Evolutionary conservation across 345 rosid genomes (phyloP).

Genomic region (Barbarea vulgaris): DNA sequence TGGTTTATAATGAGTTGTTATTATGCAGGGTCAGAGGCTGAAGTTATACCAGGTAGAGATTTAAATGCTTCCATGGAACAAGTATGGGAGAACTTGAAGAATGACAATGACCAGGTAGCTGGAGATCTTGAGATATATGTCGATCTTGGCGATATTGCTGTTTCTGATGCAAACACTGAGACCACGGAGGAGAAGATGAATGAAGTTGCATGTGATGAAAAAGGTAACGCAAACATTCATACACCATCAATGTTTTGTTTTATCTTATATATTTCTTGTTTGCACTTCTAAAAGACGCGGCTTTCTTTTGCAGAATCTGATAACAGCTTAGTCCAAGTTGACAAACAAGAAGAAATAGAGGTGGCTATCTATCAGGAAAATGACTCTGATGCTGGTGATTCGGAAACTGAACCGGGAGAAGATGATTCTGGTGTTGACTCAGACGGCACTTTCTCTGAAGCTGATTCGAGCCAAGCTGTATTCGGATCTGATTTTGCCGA

Average conservation of each 20-base stretch:
- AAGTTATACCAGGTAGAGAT: slow-evolving; percentile 34
- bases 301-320: slow-evolving; percentile 9
- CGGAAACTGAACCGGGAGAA: slow-evolving; percentile 24
- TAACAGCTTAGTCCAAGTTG: slow-evolving; percentile 12
- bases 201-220: slow-evolving; percentile 9
- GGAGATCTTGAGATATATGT: slow-evolving; percentile 2
- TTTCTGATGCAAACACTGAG: slow-evolving; percentile 23
- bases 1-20: slow-evolving; percentile 4
- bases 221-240: slow-evolving; percentile 10
- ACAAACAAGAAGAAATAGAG: slow-evolving; percentile 19
- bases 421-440: slow-evolving; percentile 10
- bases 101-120: slow-evolving; percentile 1
- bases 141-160: slow-evolving; percentile 7
- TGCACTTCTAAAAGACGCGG: not conserved
- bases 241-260: not conserved
- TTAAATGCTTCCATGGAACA: slow-evolving; percentile 38
- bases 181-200: slow-evolving; percentile 4
- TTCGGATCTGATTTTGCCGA: slow-evolving; percentile 33
- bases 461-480: slow-evolving; percentile 36
- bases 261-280: not conserved
- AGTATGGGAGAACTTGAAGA: slow-evolving; percentile 36
- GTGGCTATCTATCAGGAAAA: slow-evolving; percentile 6
- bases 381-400: slow-evolving; percentile 17
- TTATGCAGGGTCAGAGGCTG: slow-evolving; percentile 24
- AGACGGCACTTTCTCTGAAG: slow-evolving; percentile 33